Evolutionary conservation across 176 grass and related monocot species (phyloP), one percentile per base, ranked within the genome.

Genomic region (Cymbopogon citratus): DNA sequence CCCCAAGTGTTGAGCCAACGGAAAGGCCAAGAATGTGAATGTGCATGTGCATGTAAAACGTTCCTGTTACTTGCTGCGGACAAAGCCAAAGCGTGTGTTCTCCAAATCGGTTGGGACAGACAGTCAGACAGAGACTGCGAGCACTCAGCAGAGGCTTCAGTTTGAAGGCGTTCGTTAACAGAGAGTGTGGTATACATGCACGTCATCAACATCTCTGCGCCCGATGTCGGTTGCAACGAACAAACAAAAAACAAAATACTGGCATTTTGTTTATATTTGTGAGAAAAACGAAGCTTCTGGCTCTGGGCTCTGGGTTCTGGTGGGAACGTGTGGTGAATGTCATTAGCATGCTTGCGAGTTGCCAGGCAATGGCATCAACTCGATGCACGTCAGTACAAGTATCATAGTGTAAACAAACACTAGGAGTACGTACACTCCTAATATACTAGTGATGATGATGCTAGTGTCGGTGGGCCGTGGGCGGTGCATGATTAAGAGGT

Each of bases 41-140:
- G 44, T 46, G 16, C 48, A 19, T 19, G 38, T 40, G 38, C 38
- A 33, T 33, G 39, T 28, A 63, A 43, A 63, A 77, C n/a, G 21
- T 61, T 21, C 19, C 36, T 63, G 57, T 45, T 63, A 44, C 57
- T 63, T 78, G 9, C 3, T 44, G 59, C 0, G 40, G 39, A 24
- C 4, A 34, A 77, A 72, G 80, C 9, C 52, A 34, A 83, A 66
- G 80, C 13, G 3, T 79, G 60, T 44, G 57, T 13, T 78, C 56
- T 3, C 1, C 74, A 48, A 66, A 56, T 78, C 1, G 26, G 66
- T 64, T 66, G 34, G 16, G 85, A 40, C 3, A 40, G 38, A 12
- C 40, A 43, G 40, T 43, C 40, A 43, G 10, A 77, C 0, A 57
- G 21, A 57, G 52, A 57, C 52, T 2, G 19, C 23, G 16, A 77